Conservation (phyloP, 495 filamentous ascomycete genomes). For the Cercophora sp. region DNA sequence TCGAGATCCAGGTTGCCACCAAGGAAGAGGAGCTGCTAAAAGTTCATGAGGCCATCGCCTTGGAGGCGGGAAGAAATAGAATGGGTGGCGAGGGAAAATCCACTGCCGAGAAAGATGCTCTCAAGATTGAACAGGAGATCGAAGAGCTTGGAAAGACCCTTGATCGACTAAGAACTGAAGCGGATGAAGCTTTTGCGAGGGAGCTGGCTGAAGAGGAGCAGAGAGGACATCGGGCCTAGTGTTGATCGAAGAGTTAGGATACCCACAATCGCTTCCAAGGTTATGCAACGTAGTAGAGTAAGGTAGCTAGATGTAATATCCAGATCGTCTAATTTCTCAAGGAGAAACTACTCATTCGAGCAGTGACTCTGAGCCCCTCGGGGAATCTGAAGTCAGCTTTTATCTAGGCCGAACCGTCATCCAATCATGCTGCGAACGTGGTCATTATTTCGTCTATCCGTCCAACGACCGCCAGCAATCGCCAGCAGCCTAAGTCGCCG, state of each 20-base stretch:
- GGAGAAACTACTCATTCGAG: too few species aligned
- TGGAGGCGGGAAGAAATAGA: background rate
- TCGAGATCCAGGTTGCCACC: slow-evolving; percentile 26
- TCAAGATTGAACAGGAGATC: slow-evolving; percentile 26
- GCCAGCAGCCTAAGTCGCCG: too few species aligned
- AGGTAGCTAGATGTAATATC: background rate
- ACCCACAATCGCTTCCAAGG: too few species aligned
- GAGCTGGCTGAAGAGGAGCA: slow-evolving; percentile 31
- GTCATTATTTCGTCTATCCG: too few species aligned
- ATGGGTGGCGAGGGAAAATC: background rate
- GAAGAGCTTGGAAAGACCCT: slow-evolving; percentile 19
- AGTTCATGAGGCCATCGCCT: slow-evolving; percentile 17
- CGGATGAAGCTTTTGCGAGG: slow-evolving; percentile 34
- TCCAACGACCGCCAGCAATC: background rate
- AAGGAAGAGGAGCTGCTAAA: slow-evolving; percentile 22
- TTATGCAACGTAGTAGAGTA: background rate
- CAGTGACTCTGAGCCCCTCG: too few species aligned
- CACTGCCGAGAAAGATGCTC: slow-evolving; percentile 10
- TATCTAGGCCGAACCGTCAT: too few species aligned
- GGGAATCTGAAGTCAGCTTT: too few species aligned
- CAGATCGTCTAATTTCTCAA: too few species aligned
- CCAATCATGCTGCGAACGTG: background rate
- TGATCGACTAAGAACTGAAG: slow-evolving; percentile 26
- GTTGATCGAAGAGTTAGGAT: too few species aligned
- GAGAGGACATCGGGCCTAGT: too few species aligned